phyloP scores from a whole-genome alignment of 1,284 basidiomycete species.

The Peniophora sp. region DNA sequence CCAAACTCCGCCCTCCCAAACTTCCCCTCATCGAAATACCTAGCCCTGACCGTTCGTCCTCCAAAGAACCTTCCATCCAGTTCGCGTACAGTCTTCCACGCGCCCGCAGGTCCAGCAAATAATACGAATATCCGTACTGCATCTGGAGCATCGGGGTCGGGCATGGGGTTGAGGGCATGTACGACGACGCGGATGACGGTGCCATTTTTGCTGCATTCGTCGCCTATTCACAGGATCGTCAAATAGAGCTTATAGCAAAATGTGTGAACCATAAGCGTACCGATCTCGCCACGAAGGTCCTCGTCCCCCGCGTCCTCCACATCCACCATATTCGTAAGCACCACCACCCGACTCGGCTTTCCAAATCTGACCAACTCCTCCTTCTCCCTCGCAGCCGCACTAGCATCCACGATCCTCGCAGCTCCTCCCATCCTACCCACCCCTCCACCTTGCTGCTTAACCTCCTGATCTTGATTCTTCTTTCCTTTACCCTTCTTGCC shows the following conservation, averaged over 20 bases:
- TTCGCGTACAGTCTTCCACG: conserved; percentile 89
- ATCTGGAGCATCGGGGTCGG: conserved; percentile 45
- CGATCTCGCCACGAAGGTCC: conserved; percentile 81
- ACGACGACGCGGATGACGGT: conserved; percentile 85
- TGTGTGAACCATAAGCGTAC: conserved; percentile 28
- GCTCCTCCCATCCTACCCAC: conserved; percentile 38
- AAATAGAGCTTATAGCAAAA: conserved; percentile 2
- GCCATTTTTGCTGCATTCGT: conserved; percentile 85
- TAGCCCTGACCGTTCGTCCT: conserved; percentile 73
- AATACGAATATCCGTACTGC: conserved; percentile 79
- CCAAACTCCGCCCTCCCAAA: conserved; percentile 51
- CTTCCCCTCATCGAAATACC: conserved; percentile 70
- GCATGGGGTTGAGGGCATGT: conserved; percentile 62
- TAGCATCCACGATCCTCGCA: conserved; percentile 84
- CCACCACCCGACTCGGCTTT: conserved; percentile 81
- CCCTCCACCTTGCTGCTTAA: conserved; percentile 21
- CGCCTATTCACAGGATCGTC: conserved; percentile 38
- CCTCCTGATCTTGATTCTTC: conserved; percentile 14
- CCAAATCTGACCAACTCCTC: conserved; percentile 78
- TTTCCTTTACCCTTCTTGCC: conserved; percentile 21
- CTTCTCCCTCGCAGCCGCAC: conserved; percentile 65
- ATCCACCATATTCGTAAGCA: conserved; percentile 84
- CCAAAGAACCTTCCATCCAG: conserved; percentile 89
- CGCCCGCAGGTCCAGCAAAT: conserved; percentile 84
- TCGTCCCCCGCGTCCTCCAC: conserved; percentile 78